Conservation (phyloP, 345 rosid genomes). For the Erucastrum elatum region DNA sequence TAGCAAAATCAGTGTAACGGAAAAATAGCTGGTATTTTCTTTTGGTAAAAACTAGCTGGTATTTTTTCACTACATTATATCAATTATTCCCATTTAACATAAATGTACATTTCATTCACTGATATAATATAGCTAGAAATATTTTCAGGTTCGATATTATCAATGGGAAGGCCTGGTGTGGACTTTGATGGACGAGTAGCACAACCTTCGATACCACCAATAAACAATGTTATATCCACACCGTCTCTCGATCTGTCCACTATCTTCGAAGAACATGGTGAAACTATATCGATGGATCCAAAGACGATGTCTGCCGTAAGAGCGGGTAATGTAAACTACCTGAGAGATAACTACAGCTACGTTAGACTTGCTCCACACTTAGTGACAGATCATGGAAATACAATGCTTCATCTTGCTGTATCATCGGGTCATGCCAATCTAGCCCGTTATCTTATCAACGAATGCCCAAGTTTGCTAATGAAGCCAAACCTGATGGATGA, state of each 20-base stretch:
- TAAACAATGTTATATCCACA: neutral
- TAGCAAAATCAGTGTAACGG: neutral
- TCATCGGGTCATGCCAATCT: neutral
- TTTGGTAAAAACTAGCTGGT: neutral
- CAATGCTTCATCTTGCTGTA: neutral
- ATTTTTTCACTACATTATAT: neutral
- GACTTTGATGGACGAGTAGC: neutral
- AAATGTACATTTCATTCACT: neutral
- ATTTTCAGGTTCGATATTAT: neutral
- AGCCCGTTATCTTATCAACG: neutral
- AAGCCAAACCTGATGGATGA: neutral
- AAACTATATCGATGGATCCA: slow-evolving; percentile 9
- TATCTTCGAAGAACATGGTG: neutral
- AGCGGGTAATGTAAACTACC: slow-evolving; percentile 11
- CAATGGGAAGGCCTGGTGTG: neutral
- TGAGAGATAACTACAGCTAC: neutral
- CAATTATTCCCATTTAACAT: neutral
- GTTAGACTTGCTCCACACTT: neutral
- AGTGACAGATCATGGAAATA: neutral
- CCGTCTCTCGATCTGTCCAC: slow-evolving; percentile 3
- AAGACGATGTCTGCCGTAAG: slow-evolving; percentile 9
- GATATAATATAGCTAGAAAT: neutral
- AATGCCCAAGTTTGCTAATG: neutral
- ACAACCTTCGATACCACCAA: neutral
- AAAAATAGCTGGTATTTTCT: neutral